These are phyloP conservation scores for Cucumis melo DNA, from an alignment of 306 rosid species.

Conservation along the genomic window DNA sequence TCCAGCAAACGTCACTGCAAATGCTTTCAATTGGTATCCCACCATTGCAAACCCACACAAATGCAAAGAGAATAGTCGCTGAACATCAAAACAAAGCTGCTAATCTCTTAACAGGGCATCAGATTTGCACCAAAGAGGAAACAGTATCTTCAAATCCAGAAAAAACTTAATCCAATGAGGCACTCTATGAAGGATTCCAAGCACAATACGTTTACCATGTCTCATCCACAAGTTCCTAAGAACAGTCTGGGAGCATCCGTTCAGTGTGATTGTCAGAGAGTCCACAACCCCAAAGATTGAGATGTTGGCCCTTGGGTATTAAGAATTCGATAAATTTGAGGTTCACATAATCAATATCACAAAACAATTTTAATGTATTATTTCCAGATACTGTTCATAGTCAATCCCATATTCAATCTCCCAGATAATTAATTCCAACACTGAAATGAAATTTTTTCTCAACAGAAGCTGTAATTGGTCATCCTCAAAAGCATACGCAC, in stretches of 20 bases:
- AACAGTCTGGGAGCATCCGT: constrained; percentile 28
- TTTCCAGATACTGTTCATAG: not conserved
- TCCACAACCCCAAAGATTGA: not conserved
- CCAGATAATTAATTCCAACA: constrained; percentile 43
- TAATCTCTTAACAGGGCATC: not conserved
- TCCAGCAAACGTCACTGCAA: not conserved
- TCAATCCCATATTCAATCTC: constrained; percentile 36
- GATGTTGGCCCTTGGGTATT: not conserved
- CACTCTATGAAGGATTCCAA: constrained; percentile 42
- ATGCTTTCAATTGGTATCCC: not conserved
- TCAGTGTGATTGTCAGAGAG: constrained; percentile 12
- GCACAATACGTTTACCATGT: constrained; percentile 37
- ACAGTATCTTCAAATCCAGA: not conserved
- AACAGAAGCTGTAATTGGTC: constrained; percentile 47
- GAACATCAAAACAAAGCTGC: not conserved
- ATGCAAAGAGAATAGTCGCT: not conserved
- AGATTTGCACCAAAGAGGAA: not conserved
- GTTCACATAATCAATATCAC: not conserved
- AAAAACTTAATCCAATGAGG: constrained; percentile 26
- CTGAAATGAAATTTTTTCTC: constrained; percentile 34
- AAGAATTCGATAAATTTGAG: not conserved
- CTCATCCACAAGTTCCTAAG: constrained; percentile 13
- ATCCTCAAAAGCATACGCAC: constrained; percentile 36
- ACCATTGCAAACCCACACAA: not conserved
- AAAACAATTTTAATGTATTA: not conserved